A percentile compares a stretch with the other conserved stretches of the same genome.
These are phyloP conservation scores for Trichoderma atroviride DNA, from an alignment of 2,329 filamentous ascomycete species.

Conservation along the genomic window DNA sequence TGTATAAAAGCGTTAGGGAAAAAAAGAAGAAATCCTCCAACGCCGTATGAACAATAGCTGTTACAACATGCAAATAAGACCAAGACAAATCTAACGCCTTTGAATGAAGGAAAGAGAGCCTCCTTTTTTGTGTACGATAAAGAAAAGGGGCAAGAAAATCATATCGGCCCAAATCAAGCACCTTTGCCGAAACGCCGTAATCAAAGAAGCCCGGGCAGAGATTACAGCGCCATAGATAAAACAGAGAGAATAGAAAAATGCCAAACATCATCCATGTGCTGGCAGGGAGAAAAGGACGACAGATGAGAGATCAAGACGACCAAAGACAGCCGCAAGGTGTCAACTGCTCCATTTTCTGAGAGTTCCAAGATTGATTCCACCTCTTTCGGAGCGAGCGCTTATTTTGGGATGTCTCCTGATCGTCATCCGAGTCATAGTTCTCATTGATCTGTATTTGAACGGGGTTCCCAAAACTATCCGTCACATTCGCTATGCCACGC, in stretches of 20 bases:
- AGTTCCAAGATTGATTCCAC: slow-evolving; percentile 13
- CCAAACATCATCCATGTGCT: neutral
- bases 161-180: neutral
- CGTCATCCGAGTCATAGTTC: slow-evolving; percentile 19
- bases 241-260: neutral
- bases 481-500: slow-evolving; percentile 40
- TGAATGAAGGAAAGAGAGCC: neutral
- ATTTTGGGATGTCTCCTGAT: neutral
- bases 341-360: slow-evolving; percentile 40
- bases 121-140: neutral
- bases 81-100: neutral
- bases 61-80: neutral
- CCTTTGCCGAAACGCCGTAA: neutral
- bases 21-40: neutral
- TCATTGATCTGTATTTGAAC: slow-evolving; percentile 47
- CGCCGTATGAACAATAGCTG: neutral
- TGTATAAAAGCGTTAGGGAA: neutral
- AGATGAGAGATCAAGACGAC: slow-evolving; percentile 44
- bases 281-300: neutral
- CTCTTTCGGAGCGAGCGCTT: neutral
- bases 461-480: slow-evolving; percentile 43
- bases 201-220: neutral
- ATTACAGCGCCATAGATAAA: neutral
- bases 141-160: neutral
- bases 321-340: slow-evolving; percentile 59